These are phyloP conservation scores for Vitis hybrid DNA, from an alignment of 177 flowering plant genomes.

Conservation along the genomic window DNA sequence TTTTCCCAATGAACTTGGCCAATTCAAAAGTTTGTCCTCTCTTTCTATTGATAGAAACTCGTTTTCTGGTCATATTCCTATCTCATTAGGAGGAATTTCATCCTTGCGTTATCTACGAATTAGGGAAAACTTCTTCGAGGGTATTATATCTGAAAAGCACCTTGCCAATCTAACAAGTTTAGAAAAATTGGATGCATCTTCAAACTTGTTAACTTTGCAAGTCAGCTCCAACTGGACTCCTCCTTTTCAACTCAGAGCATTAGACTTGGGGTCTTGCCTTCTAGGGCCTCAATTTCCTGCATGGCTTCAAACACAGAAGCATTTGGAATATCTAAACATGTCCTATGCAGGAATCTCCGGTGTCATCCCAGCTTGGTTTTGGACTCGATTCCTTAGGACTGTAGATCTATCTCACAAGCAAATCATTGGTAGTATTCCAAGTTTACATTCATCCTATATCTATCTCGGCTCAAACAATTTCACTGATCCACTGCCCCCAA, in stretches of 20 bases:
- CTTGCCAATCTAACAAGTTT: no score
- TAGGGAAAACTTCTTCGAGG: not conserved
- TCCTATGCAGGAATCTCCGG: no score
- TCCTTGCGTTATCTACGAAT: not conserved
- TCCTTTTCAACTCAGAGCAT: not conserved
- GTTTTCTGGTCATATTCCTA: no score
- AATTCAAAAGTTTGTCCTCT: no score
- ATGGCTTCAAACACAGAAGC: no score
- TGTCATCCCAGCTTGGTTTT: not conserved
- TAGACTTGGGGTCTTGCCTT: no score
- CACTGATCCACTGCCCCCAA: not conserved
- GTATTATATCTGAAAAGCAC: not conserved
- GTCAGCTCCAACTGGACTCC: not conserved
- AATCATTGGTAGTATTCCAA: not conserved
- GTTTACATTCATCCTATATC: not conserved
- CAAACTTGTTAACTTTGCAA: no score
- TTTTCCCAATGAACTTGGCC: no score
- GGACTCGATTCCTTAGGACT: fast-evolving
- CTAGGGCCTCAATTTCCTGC: no score
- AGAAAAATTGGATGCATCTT: no score
- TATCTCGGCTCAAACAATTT: not conserved
- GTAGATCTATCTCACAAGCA: not conserved
- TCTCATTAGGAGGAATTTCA: no score
- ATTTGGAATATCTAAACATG: no score
- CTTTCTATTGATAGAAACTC: not conserved